Evolutionary conservation across 2,329 filamentous ascomycete species (phyloP).

Genomic region (Dactylonectria macrodidyma): DNA sequence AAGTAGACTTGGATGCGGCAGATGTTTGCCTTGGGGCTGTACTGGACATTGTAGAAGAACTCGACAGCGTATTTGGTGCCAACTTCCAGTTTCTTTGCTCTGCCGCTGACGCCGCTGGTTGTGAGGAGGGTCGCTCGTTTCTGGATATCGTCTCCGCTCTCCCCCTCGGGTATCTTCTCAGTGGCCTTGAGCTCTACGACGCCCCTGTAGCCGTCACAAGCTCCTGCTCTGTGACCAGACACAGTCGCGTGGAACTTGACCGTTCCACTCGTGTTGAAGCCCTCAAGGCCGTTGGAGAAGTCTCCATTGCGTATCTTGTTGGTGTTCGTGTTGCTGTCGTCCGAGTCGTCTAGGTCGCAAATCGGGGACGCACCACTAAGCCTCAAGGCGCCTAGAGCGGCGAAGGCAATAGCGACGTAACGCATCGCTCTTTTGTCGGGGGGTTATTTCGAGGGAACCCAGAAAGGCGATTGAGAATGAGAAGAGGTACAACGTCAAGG

Average conservation of each 20-base stretch:
- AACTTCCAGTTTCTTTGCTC: not conserved
- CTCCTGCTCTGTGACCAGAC: not conserved
- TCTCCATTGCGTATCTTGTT: not conserved
- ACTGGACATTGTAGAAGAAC: conserved; percentile 18
- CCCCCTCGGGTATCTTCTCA: not conserved
- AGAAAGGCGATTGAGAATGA: not conserved
- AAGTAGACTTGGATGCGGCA: conserved; percentile 18
- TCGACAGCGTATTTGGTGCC: conserved; percentile 1
- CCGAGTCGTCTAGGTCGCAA: not conserved
- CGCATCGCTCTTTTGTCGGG: conserved; percentile 13
- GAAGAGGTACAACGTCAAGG: not conserved
- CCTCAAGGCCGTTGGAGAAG: not conserved
- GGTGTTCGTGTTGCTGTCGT: not conserved
- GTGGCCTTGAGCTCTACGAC: not conserved
- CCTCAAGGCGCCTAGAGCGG: conserved; percentile 20
- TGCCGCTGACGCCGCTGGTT: conserved; percentile 11
- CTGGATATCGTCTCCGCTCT: not conserved
- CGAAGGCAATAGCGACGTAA: conserved; percentile 16
- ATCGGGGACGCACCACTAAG: not conserved
- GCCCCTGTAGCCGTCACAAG: not conserved
- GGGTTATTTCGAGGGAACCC: conserved; percentile 1
- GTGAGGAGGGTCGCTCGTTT: conserved; percentile 9
- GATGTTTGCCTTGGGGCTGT: conserved; percentile 10
- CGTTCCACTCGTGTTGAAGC: not conserved
- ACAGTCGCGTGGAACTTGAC: not conserved